Evolutionary conservation across 1,284 basidiomycete species (phyloP).

Genomic region (Rhodotorula sp.): DNA sequence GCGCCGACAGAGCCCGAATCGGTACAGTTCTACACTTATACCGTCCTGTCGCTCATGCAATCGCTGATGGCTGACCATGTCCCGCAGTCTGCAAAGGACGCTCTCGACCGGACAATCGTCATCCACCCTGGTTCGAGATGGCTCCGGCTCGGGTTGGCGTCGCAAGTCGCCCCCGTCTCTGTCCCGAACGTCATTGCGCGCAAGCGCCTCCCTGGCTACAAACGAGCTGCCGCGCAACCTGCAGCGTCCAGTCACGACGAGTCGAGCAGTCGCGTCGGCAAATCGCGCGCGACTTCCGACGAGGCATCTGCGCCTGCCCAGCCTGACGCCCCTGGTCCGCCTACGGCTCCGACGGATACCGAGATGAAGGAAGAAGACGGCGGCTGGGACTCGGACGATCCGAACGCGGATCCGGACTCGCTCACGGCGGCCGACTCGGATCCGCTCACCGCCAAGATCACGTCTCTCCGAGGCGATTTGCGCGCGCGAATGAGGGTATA

Average conservation of each 20-base stretch:
- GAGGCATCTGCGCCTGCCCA: too few relatives aligned
- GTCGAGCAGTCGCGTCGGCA: too few relatives aligned
- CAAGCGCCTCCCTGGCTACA: slow-evolving; percentile 3
- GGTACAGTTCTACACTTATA: background rate
- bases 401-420: background rate
- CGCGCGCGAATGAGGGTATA: slow-evolving; percentile 83
- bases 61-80: too few relatives aligned
- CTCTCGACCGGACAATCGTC: slow-evolving; percentile 58
- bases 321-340: too few relatives aligned
- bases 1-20: background rate
- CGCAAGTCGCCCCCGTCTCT: slow-evolving; percentile 73
- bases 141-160: slow-evolving; percentile 82
- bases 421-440: background rate
- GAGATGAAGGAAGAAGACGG: background rate
- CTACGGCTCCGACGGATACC: background rate
- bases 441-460: slow-evolving; percentile 56
- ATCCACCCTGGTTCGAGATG: slow-evolving; percentile 90
- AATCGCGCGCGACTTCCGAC: too few relatives aligned
- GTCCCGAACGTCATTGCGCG: slow-evolving; percentile 75
- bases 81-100: slow-evolving; percentile 8
- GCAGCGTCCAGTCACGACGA: background rate
- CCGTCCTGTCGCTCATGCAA: background rate
- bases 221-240: background rate
- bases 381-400: background rate
- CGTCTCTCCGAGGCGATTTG: slow-evolving; percentile 68